A percentile compares a stretch with the other conserved stretches of the same genome.
phyloP scores from a whole-genome alignment of 768 basidiomycete genomes.

The Collybia mongolica region DNA sequence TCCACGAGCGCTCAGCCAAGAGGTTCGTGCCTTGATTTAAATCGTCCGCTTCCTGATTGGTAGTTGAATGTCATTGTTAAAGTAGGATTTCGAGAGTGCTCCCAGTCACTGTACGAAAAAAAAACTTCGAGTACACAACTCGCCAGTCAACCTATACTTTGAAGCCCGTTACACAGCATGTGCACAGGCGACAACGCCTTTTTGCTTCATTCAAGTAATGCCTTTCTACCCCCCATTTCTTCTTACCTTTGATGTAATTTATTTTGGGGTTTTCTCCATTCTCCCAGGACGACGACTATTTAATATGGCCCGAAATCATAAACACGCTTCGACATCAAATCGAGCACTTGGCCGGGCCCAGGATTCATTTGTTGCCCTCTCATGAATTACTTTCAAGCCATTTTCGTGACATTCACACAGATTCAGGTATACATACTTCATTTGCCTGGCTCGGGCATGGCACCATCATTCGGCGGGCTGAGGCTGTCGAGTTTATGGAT shows the following conservation, averaged over 20 bases:
- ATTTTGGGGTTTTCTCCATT: background rate
- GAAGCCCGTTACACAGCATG: constrained; percentile 64
- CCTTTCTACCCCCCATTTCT: background rate
- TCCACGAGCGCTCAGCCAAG: constrained; percentile 35
- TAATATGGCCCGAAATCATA: constrained; percentile 58
- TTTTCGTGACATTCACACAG: constrained; percentile 40
- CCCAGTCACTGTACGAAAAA: constrained; percentile 33
- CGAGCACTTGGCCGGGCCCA: constrained; percentile 17
- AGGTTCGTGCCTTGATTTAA: constrained; percentile 30
- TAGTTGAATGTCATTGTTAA: background rate
- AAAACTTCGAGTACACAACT: constrained; percentile 55
- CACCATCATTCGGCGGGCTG: constrained; percentile 44
- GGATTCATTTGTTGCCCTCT: constrained; percentile 57
- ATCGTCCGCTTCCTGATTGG: background rate
- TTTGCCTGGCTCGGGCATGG: constrained; percentile 73
- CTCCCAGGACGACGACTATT: constrained; percentile 66
- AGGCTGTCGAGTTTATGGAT: constrained; percentile 44
- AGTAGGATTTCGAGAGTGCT: constrained; percentile 40
- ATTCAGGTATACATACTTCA: constrained; percentile 43
- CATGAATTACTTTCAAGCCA: constrained; percentile 59
- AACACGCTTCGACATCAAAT: constrained; percentile 44
- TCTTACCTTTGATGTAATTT: background rate
- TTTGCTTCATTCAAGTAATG: constrained; percentile 63
- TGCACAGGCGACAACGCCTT: constrained; percentile 43
- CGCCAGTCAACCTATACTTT: constrained; percentile 56